Conservation (phyloP, 345 rosid species). For the Populus simonii region DNA sequence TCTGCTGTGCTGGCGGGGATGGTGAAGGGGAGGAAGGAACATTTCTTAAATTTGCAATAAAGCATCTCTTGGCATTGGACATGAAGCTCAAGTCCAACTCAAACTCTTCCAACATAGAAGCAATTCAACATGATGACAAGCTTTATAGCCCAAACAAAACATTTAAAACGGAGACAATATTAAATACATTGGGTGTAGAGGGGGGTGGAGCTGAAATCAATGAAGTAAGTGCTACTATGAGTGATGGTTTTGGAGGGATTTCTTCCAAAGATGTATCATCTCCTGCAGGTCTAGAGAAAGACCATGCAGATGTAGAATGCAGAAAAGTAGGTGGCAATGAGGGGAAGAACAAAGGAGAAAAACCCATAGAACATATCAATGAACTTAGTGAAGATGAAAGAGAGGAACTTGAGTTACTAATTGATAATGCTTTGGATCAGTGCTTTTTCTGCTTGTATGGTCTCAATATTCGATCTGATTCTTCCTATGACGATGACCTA, state of each 20-base stretch:
- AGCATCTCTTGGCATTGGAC: slow-evolving; percentile 88
- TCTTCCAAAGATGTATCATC: slow-evolving; percentile 20
- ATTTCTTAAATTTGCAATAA: slow-evolving; percentile 90
- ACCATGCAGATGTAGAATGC: slow-evolving; percentile 17
- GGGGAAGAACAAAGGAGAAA: slow-evolving; percentile 36
- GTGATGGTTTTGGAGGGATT: slow-evolving; percentile 40
- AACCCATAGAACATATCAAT: slow-evolving; percentile 32
- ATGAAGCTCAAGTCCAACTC: slow-evolving; percentile 75
- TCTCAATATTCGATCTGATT: slow-evolving; percentile 87
- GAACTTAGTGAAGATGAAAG: slow-evolving; percentile 70
- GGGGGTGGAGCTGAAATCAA: slow-evolving; percentile 32
- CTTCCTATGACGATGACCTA: slow-evolving; percentile 85
- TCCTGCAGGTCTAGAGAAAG: slow-evolving; percentile 24
- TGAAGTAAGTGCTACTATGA: slow-evolving; percentile 30
- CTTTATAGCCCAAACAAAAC: slow-evolving; percentile 28
- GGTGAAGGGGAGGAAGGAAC: slow-evolving; percentile 82
- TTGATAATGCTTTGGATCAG: slow-evolving; percentile 88
- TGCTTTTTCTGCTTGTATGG: slow-evolving; percentile 97
- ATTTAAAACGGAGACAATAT: slow-evolving; percentile 33
- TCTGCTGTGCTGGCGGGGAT: slow-evolving; percentile 81
- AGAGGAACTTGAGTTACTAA: slow-evolving; percentile 80
- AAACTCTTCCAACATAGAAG: slow-evolving; percentile 49
- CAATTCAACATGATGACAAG: slow-evolving; percentile 30
- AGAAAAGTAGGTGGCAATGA: slow-evolving; percentile 28
- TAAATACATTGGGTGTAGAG: slow-evolving; percentile 36